Percentiles rank a stretch among this genome's conserved stretches.
Conservation (phyloP, 1,284 basidiomycete genomes). For the Trametes sp. region DNA sequence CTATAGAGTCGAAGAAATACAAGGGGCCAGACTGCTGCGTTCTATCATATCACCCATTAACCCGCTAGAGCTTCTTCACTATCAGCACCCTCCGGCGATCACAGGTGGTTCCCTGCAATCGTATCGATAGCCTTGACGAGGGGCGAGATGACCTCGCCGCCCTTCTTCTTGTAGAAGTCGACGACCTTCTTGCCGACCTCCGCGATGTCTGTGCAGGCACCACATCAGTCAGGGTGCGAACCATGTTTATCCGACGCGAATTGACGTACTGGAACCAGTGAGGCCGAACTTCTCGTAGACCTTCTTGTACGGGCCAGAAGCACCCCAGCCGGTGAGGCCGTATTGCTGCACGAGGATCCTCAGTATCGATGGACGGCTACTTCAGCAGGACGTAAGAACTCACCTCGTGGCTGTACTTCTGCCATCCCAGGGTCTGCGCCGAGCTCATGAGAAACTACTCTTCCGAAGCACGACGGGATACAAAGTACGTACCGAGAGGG, state of each 20-base stretch:
- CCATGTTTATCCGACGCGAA: not conserved
- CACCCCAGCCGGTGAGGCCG: slow-evolving; percentile 84
- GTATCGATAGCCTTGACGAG: slow-evolving; percentile 71
- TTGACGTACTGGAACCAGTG: slow-evolving; percentile 73
- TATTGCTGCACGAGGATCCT: slow-evolving; percentile 60
- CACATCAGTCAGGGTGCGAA: slow-evolving; percentile 9
- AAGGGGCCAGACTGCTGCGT: slow-evolving; percentile 26
- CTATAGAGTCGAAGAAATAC: slow-evolving; percentile 27
- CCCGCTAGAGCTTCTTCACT: not conserved
- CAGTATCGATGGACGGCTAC: slow-evolving; percentile 14
- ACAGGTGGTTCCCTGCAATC: slow-evolving; percentile 22
- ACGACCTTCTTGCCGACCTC: slow-evolving; percentile 85
- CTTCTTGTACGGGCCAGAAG: slow-evolving; percentile 89
- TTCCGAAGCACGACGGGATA: not conserved
- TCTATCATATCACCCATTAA: slow-evolving; percentile 23
- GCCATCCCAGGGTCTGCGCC: slow-evolving; percentile 78
- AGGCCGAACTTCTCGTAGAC: slow-evolving; percentile 92
- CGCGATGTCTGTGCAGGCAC: slow-evolving; percentile 68
- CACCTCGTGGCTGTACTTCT: slow-evolving; percentile 86
- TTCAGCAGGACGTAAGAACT: slow-evolving; percentile 24
- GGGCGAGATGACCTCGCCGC: slow-evolving; percentile 79
- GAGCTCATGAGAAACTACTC: slow-evolving; percentile 7
- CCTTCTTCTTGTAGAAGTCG: slow-evolving; percentile 87
- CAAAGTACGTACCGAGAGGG: slow-evolving; percentile 61
- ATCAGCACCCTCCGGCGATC: not conserved